phyloP scores from a whole-genome alignment of 1,284 basidiomycete species.

The Puccinia brachypodii region DNA sequence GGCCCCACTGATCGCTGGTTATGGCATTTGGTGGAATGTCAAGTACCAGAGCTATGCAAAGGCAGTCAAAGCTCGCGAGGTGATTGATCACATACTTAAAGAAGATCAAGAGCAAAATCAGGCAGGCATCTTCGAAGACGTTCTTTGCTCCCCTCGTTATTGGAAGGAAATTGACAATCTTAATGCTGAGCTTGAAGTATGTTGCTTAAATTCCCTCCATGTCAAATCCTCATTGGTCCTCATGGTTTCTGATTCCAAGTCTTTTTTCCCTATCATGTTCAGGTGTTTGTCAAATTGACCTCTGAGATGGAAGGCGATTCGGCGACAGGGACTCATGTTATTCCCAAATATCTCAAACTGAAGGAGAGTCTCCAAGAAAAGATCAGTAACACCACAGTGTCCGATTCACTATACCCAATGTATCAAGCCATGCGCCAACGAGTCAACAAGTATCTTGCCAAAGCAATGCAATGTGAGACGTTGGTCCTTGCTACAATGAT shows the following conservation, averaged over 20 bases:
- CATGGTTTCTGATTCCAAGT: not conserved
- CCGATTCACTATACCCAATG: not conserved
- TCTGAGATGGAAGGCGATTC: not conserved
- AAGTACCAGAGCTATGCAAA: not conserved
- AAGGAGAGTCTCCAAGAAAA: not conserved
- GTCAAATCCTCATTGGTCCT: too few relatives aligned
- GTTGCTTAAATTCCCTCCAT: not conserved
- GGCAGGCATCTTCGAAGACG: not conserved
- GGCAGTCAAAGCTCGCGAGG: not conserved
- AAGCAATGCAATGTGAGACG: not conserved
- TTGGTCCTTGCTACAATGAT: not conserved
- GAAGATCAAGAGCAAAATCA: not conserved
- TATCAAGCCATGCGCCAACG: not conserved
- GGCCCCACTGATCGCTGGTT: not conserved
- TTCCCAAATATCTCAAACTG: not conserved
- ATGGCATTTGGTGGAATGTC: not conserved
- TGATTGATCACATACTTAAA: not conserved
- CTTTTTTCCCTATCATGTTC: not conserved
- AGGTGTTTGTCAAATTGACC: constrained; percentile 1
- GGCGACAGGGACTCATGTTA: not conserved
- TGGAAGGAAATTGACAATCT: not conserved
- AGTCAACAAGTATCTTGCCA: not conserved
- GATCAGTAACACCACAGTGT: not conserved
- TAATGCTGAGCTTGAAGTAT: not conserved
- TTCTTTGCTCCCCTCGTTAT: not conserved